Base-by-base conservation (phyloP, 176 grass and related monocot genomes). In the Pontederia crassipes region DNA sequence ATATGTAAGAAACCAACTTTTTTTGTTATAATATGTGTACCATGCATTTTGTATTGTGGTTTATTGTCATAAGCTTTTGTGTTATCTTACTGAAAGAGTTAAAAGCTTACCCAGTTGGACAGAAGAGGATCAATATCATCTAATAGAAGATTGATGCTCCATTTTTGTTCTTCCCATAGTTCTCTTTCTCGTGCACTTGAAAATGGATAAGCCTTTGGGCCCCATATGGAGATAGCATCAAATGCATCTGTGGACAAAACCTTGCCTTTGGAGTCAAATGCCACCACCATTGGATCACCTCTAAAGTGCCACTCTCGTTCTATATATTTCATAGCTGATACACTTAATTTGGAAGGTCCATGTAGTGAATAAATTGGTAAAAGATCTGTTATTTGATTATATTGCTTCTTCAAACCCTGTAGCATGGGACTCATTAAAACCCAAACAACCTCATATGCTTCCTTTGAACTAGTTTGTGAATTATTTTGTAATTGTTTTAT, bases 161-260 rank as follows among this genome's bases (percentile, higher is more conserved):
- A 72, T 6, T 15, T 72, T 72, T 72, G 13, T 72, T 72, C 69
- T 72, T 61, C 57, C 69, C 69, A 72, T 2, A 72, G 56, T 14
- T 72, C 57, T 26, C 47, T 59, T 52, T 72, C 69, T 52, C 28
- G 47, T 45, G 69, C 60, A 60, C 29, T 17, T 40, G 69, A 60
- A 29, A 72, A 72, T 14, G 69, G 69, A 27, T 72, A 72, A 18
- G 56, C 69, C 27, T 60, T 59, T 18, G 57, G 12, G 15, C 69
- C 69, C 69, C 69, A 72, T 35, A 72, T 72, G 49, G 69, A 47
- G 17, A 72, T 48, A 9, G 51, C 51, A 40, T 72, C 57, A 11
- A 60, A 50, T 35, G 69, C 56, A 72, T 72, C 20, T 52, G 60
- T 9, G 11, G 69, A 72, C n/a, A 15, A n/a, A 32, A 72, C 18